Evolutionary conservation across 805 yeast genomes (phyloP).

Genomic region (Cyberlindnera misumaiensis): DNA sequence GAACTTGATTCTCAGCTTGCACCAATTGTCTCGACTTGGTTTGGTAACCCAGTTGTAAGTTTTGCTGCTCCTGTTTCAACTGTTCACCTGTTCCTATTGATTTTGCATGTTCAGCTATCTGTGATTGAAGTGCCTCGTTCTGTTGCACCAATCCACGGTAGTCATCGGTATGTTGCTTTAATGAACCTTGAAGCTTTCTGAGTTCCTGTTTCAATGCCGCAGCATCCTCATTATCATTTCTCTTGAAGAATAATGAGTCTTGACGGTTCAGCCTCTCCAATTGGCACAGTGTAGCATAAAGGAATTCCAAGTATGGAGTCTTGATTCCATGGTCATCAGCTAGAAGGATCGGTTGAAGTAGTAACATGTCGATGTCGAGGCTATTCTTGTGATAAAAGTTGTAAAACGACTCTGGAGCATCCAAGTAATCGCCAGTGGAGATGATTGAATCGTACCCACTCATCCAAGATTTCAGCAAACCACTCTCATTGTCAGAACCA

Average conservation of each 20-base stretch:
- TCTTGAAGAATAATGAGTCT: constrained; percentile 20
- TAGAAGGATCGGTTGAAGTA: constrained; percentile 79
- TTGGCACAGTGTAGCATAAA: constrained; percentile 74
- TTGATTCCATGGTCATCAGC: constrained; percentile 85
- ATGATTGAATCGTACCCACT: constrained; percentile 1
- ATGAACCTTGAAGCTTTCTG: constrained; percentile 3
- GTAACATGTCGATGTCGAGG: constrained; percentile 63
- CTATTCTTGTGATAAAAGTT: constrained; percentile 53
- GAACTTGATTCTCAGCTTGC: constrained; percentile 5
- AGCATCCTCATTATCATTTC: constrained; percentile 12
- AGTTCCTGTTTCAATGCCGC: constrained; percentile 3
- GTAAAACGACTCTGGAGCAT: constrained; percentile 57
- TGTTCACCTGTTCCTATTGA: not conserved
- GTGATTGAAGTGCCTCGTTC: constrained; percentile 8
- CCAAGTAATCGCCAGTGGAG: constrained; percentile 25
- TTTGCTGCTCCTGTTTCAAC: constrained; percentile 8
- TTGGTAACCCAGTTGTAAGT: constrained; percentile 7
- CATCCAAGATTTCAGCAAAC: constrained; percentile 47
- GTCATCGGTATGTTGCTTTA: constrained; percentile 7
- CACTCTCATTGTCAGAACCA: constrained; percentile 62
- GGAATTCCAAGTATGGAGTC: constrained; percentile 85
- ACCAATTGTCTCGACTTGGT: constrained; percentile 7
- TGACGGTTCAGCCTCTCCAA: constrained; percentile 29
- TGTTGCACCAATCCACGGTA: constrained; percentile 6
- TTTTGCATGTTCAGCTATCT: constrained; percentile 1